Evolutionary conservation across 139 green algal species (phyloP), one percentile per base, ranked within the genome.

Genomic region (Monoraphidium neglectum): DNA sequence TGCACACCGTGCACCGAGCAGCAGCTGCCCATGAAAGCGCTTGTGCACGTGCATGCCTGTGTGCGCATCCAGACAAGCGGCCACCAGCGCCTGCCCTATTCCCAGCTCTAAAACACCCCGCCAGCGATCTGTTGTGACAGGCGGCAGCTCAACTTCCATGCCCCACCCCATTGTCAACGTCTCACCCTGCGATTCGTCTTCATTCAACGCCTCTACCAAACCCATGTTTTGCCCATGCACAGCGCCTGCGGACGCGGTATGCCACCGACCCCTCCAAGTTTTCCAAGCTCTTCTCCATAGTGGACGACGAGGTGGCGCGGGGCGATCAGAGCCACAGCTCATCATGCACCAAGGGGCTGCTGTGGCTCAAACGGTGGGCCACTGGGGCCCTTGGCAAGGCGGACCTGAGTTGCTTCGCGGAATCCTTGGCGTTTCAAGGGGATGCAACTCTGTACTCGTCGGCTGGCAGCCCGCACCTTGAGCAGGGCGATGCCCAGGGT

Each of bases 301-400:
- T 95, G 6, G 75, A 82, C 23, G 87, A 93, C 32, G 91, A 95
- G 49, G 68, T 94, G 15, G 76, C 78, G 0, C 64, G 74, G 1
- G 86, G 86, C 26, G 74, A 83, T 10, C 70, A 90, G 12, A 68
- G 28, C 0, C 80, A 77, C 16, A 78, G 51, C 59, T 72, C 53
- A 2, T 91, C 84, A 3, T 87, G 83, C 62, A 92, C 90, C 16
- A 95, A 95, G 67, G 90, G 91, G 5, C 74, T 95, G 46, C 83
- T 95, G 0, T 94, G 90, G 90, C 80, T 95, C 26, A 93, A 93
- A 49, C 67, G 88, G 87, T 92, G 28, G 46, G 72, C 28, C 53
- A 32, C 54, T 26, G 62, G 30, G 30, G 26, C 62, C 12, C 10
- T 47, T 69, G 43, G 30, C 43, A n/a, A 30, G 47, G 10, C 18